Base-by-base conservation (phyloP, 768 basidiomycete genomes). In the Pulveroboletus sp. region DNA sequence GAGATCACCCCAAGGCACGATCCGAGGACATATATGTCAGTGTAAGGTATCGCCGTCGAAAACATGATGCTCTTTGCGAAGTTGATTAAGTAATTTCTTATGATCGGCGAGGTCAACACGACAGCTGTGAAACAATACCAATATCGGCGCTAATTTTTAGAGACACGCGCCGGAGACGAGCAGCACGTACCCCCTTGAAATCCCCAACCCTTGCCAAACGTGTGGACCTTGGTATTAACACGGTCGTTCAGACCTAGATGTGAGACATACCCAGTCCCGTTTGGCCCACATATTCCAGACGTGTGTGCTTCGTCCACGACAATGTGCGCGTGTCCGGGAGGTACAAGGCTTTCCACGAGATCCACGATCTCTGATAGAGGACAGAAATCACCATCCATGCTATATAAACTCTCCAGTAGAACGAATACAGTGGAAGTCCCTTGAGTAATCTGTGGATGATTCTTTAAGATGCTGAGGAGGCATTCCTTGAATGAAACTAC, bases 221-320 rank as follows among this genome's bases (percentile, higher is more conserved):
- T 80, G 59, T 79, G 76, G 14, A 82, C 53, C 24, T 73, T 67
- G 5, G 78, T 72, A 2, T 71, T 67, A 4, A 82, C 64, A 12
- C 73, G 69, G 15, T 70, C 61, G 43, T 71, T 67, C 37, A 79
- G 61, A 0, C 74, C 76, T 6, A 80, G 65, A n/a, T 64, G 54
- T 36, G 69, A 62, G 12, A 74, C 71, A 32, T 55, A 61, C 0
- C 81, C 81, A 21, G 73, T 57, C 0, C 81, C 81, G 4, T 70
- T 52, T 0, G 64, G 57, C 0, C 81, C 81, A 54, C 73, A 78
- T n/a, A 77, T 58, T 0, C 77, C 81, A 0, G 77, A 79, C 6
- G 80, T 73, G 52, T 83, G 81, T 0, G 80, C 80, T 60, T 81
- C 81, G 51, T 82, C 81, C 7, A 81, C 68, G 6, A 81, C 62